These are phyloP conservation scores for Rubus idaeus DNA, from an alignment of 306 rosid species.

Conservation along the genomic window DNA sequence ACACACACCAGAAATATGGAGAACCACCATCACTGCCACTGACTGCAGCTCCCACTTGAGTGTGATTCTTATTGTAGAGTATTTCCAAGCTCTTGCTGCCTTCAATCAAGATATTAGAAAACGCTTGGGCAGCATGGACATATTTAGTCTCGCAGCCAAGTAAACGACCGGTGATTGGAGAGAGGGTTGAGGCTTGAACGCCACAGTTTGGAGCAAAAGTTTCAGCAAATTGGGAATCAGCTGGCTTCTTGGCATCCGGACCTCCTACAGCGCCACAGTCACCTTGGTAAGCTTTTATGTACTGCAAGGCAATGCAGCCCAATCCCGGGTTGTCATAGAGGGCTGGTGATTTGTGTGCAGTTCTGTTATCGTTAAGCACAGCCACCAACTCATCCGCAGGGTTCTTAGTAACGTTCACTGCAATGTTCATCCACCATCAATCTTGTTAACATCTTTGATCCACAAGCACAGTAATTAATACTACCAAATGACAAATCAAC, in stretches of 20 bases:
- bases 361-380: slow-evolving; percentile 43
- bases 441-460: neutral
- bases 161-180: slow-evolving; percentile 77
- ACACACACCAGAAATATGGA: slow-evolving; percentile 92
- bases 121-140: slow-evolving; percentile 61
- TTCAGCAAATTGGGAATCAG: slow-evolving; percentile 67
- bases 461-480: neutral
- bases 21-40: slow-evolving; percentile 81
- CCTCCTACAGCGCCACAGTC: slow-evolving; percentile 84
- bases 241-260: slow-evolving; percentile 75
- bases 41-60: slow-evolving; percentile 88
- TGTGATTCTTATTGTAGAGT: slow-evolving; percentile 67
- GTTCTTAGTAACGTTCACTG: slow-evolving; percentile 48
- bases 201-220: slow-evolving; percentile 84
- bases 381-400: slow-evolving; percentile 52
- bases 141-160: slow-evolving; percentile 86
- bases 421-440: slow-evolving; percentile 25
- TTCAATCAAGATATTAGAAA: slow-evolving; percentile 65
- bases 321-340: slow-evolving; percentile 67
- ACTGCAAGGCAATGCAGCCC: slow-evolving; percentile 87
- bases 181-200: slow-evolving; percentile 52
- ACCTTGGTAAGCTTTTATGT: slow-evolving; percentile 80
- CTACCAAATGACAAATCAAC: neutral
- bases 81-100: slow-evolving; percentile 72
- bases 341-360: slow-evolving; percentile 37